A percentile compares a stretch with the other conserved stretches of the same genome.
These are phyloP conservation scores for Puccinia novopanici DNA, from an alignment of 1,284 basidiomycete species.

Conservation along the genomic window DNA sequence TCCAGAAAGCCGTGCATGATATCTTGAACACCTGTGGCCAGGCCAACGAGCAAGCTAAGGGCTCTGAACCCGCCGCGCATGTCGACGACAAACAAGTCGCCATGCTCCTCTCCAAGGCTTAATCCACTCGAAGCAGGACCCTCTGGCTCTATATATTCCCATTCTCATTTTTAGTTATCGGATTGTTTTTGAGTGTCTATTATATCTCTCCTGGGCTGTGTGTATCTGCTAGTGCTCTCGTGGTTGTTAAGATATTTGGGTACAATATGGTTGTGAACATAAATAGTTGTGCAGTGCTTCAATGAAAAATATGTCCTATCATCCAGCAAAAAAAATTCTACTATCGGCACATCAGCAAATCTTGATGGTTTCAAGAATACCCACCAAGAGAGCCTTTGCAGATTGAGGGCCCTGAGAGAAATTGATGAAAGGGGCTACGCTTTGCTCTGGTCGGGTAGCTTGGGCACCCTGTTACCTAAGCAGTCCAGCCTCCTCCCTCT, in stretches of 20 bases:
- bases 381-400: no score
- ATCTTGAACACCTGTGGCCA: constrained; percentile 1
- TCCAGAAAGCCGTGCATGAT: background rate
- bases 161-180: no score
- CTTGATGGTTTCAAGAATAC: no score
- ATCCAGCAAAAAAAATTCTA: no score
- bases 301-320: background rate
- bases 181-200: background rate
- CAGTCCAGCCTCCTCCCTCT: no score
- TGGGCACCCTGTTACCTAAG: no score
- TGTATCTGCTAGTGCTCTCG: background rate
- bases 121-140: background rate
- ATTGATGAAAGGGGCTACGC: no score
- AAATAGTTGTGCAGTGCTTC: no score
- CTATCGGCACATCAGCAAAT: no score
- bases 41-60: background rate
- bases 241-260: background rate
- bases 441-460: no score
- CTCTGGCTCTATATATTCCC: background rate
- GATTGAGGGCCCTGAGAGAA: no score
- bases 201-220: background rate
- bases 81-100: background rate
- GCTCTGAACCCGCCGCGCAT: background rate
- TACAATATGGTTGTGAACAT: background rate
- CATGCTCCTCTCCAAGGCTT: constrained; percentile 21